Evolutionary conservation across 495 filamentous ascomycete species (phyloP).

Genomic region (Glonium stellatum): DNA sequence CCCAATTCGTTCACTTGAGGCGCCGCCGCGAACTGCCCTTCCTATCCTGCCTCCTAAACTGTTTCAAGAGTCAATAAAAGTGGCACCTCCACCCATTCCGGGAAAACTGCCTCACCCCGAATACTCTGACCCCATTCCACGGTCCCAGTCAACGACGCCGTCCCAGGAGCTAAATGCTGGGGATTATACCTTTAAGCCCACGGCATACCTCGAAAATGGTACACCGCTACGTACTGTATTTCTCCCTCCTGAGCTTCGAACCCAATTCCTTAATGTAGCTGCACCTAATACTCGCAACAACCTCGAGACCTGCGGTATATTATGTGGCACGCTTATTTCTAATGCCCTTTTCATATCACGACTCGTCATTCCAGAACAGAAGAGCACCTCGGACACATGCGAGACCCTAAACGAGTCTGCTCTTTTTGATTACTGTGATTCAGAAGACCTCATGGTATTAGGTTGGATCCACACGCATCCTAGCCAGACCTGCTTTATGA

Average conservation of each 20-base stretch:
- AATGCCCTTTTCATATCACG: constrained; percentile 88
- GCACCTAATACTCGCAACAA: constrained; percentile 67
- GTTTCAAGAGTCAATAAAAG: constrained; percentile 25
- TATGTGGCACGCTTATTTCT: constrained; percentile 83
- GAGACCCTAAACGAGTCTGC: constrained; percentile 79
- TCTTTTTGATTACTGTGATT: constrained; percentile 80
- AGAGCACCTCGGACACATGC: constrained; percentile 83
- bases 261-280: constrained; percentile 63
- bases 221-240: constrained; percentile 80
- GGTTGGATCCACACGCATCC: constrained; percentile 99
- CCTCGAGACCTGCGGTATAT: constrained; percentile 88
- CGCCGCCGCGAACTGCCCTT: constrained; percentile 15
- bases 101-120: constrained; percentile 26
- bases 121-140: neutral
- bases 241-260: constrained; percentile 67
- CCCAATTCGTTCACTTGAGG: constrained; percentile 3
- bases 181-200: constrained; percentile 71
- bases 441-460: constrained; percentile 76
- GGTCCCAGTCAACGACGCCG: constrained; percentile 7
- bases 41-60: constrained; percentile 30
- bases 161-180: constrained; percentile 31
- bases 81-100: constrained; percentile 40
- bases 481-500: constrained; percentile 96
- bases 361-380: constrained; percentile 86
- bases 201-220: constrained; percentile 82